Base-by-base conservation (phyloP, 1,284 basidiomycete species). In the Megacollybia platyphylla region DNA sequence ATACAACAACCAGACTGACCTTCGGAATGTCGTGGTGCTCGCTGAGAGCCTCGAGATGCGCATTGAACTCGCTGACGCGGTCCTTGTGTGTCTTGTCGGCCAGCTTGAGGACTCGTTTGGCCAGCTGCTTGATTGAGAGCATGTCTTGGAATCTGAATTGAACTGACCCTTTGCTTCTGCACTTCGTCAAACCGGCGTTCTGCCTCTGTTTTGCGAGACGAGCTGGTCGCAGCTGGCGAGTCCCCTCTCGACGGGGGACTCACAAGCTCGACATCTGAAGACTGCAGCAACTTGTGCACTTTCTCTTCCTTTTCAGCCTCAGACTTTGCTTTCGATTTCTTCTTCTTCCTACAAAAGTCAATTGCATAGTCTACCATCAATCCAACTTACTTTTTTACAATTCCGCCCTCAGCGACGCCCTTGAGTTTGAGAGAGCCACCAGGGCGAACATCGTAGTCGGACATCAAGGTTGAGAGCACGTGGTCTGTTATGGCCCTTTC, bases 21-120 rank as follows among this genome's bases (percentile, higher is more conserved):
- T 91, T 91, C 34, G 89, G 89, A 52, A 93, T 91, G 58, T 93
- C 89, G 58, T 93, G 87, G 68, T 93, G 90, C 65, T 93, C 89
- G 56, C 84, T 87, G 46, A 96, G 74, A 41, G 75, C 68, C 58
- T 93, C 92, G 5, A 98, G 70, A 57, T 96, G 88, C 27, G 73
- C 58, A 59, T 98, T 98, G 56, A 92, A 89, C 56, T 92, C 87
- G 47, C 79, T 79, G 17, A 98, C 92, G 40, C 92, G 82, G 48
- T 98, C 94, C 64, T 97, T 97, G 65, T 98, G 94, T 7, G 88
- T 90, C 63, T 84, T 87, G 52, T 70, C 69, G 0, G 93, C 93
- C 53, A 87, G 61, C 60, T 81, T 89, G 27, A 76, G 73, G 18
- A 93, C 87, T 52, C 78, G 77, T 48, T 84, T 78, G n/a, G 77